Conservation (phyloP, 2,329 filamentous ascomycete genomes). For the Sporothrix protearum region DNA sequence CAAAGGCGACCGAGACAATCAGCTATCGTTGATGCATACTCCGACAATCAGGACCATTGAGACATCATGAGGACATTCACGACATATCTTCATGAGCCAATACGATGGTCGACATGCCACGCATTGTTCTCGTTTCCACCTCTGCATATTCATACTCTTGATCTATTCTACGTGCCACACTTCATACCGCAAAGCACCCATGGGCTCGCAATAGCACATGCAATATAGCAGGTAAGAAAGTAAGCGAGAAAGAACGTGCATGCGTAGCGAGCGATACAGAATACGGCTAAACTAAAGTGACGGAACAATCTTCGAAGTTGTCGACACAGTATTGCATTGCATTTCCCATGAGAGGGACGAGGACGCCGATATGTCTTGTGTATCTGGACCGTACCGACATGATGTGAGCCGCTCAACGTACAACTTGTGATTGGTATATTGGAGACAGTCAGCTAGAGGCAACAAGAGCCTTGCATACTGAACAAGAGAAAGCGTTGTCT, state of each 20-base stretch:
- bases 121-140: background rate
- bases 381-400: no score
- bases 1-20: background rate
- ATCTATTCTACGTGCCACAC: background rate
- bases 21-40: background rate
- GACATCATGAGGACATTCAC: background rate
- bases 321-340: no score
- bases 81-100: background rate
- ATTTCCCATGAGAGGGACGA: no score
- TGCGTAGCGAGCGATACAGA: no score
- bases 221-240: background rate
- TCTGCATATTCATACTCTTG: background rate
- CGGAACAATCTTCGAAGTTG: no score
- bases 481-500: background rate
- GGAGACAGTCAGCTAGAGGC: no score
- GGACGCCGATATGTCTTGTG: no score
- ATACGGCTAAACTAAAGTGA: no score
- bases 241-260: background rate
- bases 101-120: background rate
- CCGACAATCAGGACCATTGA: background rate
- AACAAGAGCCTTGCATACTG: background rate
- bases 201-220: background rate
- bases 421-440: no score
- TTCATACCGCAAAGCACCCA: background rate
- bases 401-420: no score